These are phyloP conservation scores for Ephemerocybe angulata DNA, from an alignment of 768 basidiomycete species.

Conservation along the genomic window DNA sequence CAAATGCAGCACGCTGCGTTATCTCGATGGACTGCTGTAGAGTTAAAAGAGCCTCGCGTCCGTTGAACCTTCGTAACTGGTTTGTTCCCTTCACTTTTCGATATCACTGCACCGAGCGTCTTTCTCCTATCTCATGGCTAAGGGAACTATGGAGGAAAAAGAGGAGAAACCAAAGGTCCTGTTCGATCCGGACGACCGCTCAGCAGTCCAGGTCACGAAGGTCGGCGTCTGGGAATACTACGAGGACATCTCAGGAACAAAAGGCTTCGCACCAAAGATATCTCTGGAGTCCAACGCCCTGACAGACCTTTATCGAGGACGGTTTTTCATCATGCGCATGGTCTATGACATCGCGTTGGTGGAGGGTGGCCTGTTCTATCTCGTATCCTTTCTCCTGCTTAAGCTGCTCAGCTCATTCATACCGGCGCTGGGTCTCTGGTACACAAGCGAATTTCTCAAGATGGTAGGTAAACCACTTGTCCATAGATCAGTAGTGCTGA, in stretches of 20 bases:
- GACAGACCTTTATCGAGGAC: constrained; percentile 32
- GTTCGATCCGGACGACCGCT: constrained; percentile 34
- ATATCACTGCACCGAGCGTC: no score
- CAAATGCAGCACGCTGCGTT: no score
- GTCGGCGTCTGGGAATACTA: constrained; percentile 79
- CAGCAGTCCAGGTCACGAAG: constrained; percentile 51
- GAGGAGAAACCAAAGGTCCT: background rate
- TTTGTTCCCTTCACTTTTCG: no score
- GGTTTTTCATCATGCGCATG: constrained; percentile 69
- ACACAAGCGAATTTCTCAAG: constrained; percentile 59
- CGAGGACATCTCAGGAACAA: constrained; percentile 43
- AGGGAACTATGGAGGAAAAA: no score
- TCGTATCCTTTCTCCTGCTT: constrained; percentile 42
- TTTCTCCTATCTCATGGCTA: no score
- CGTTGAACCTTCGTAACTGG: no score
- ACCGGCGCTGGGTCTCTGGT: constrained; percentile 68
- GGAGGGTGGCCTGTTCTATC: constrained; percentile 44
- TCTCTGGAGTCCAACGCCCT: no score
- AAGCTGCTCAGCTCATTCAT: constrained; percentile 45
- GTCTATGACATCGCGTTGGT: constrained; percentile 56
- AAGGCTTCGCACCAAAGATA: constrained; percentile 47
- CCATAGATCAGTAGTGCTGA: background rate
- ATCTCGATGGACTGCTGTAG: no score
- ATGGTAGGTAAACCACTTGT: constrained; percentile 42
- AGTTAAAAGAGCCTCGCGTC: no score